Evolutionary conservation across 2,329 filamentous ascomycete species (phyloP), one percentile per base, ranked within the genome.

Genomic region (Neoarthrinium moseri): DNA sequence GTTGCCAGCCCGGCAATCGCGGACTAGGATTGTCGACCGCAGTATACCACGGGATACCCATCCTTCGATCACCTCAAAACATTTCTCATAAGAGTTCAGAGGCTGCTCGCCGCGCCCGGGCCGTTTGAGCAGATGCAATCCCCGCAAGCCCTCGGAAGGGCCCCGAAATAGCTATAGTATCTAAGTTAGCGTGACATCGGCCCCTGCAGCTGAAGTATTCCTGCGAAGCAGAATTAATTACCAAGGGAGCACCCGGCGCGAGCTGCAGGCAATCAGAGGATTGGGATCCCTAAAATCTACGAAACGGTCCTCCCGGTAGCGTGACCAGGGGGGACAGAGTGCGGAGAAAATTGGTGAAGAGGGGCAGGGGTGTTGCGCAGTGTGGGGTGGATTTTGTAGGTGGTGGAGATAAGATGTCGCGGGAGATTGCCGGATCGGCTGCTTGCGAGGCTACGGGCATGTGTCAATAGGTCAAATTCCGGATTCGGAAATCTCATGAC

Each of bases 391-490:
- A 33, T 17, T 18, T 11, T 20, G 20, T 11, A 12, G 39, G 12
- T 40, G 22, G 21, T 26, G n/a, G 8, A 13, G 36, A 39, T 39
- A 23, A 23, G 22, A 15, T 39, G 23, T 22, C 17, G 36, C 18
- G 36, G 27, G 27, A 18, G n/a, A 17, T 23, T 30, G 39, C 38
- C 38, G 38, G 23, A 23, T 18, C 23, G 26, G 23, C n/a, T 6
- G 15, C 22, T 29, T 8, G 8, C 6, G 20, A 18, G 12, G 33
- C n/a, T n/a, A n/a, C n/a, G 33, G 33, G 39, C 39, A 43, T 43
- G 39, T 43, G 39, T 43, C 39, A 43, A 32, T 18, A 33, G 39
- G 17, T 43, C 29, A 34, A 32, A 43, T 21, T 34, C 39, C 39
- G 10, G 15, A 18, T 34, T 17, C 18, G 39, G 27, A 43, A 43